Conservation (phyloP, 73 alveolate genomes). For the Tetrahymena elliotti region DNA sequence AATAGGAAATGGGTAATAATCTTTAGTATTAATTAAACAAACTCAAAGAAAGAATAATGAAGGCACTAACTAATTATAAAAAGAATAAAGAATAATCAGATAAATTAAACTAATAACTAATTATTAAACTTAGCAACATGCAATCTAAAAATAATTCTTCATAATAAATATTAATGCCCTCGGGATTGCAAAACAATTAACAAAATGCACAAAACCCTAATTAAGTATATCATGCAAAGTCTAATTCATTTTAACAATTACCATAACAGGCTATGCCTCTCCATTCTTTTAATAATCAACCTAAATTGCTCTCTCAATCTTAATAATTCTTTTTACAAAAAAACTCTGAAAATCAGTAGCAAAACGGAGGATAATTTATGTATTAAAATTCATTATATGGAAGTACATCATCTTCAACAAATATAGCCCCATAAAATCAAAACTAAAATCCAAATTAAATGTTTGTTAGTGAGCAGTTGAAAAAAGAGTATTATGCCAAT, state of each 20-base stretch:
- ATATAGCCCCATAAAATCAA: neutral
- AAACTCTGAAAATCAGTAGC: neutral
- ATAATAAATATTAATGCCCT: neutral
- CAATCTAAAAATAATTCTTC: neutral
- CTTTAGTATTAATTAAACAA: neutral
- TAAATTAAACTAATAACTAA: neutral
- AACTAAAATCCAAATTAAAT: neutral
- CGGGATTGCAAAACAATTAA: neutral
- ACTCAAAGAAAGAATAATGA: neutral
- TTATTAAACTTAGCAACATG: neutral
- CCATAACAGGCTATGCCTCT: neutral
- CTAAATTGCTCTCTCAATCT: neutral
- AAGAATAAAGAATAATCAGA: neutral
- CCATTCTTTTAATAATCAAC: neutral
- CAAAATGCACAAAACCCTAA: neutral
- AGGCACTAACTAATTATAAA: neutral
- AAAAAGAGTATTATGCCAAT: neutral
- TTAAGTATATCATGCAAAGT: neutral
- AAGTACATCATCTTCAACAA: neutral
- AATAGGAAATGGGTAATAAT: neutral
- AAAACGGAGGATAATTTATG: neutral
- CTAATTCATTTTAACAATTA: neutral
- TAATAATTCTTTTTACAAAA: neutral
- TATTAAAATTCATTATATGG: neutral
- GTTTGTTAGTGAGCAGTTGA: neutral